Conservation (phyloP, 768 basidiomycete species). For the Sporobolomyces pararoseus region DNA sequence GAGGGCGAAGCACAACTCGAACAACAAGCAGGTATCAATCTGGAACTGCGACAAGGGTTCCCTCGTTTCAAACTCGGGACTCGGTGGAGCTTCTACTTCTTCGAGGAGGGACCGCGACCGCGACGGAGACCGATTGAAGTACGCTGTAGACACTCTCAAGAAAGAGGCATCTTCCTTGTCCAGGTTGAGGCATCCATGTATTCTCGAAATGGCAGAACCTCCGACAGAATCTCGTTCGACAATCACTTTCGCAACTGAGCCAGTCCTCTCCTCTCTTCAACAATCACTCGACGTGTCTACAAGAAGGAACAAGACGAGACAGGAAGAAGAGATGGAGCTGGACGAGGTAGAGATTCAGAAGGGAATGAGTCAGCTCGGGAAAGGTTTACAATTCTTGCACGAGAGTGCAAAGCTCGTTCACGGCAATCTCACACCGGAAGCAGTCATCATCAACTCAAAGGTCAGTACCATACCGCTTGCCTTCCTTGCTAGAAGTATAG, state of each 20-base stretch:
- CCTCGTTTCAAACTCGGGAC: constrained; percentile 53
- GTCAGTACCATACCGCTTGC: constrained; percentile 51
- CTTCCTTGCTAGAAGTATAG: not conserved
- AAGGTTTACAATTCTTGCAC: constrained; percentile 67
- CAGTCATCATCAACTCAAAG: constrained; percentile 80
- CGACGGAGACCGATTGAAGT: constrained; percentile 59
- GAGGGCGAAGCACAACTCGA: constrained; percentile 79
- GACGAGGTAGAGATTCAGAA: constrained; percentile 99
- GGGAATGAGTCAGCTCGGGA: constrained; percentile 76
- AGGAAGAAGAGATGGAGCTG: constrained; percentile 63
- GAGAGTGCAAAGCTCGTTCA: constrained; percentile 87
- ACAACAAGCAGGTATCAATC: constrained; percentile 81
- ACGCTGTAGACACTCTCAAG: constrained; percentile 77
- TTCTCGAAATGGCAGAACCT: constrained; percentile 97
- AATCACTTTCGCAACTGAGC: constrained; percentile 89
- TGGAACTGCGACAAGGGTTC: constrained; percentile 86
- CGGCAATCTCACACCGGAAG: constrained; percentile 80
- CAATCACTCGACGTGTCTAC: constrained; percentile 66
- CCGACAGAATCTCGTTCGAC: constrained; percentile 86
- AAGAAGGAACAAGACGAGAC: constrained; percentile 38
- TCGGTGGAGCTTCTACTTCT: constrained; percentile 44
- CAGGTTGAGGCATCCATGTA: constrained; percentile 83
- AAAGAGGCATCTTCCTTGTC: constrained; percentile 84
- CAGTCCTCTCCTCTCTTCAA: constrained; percentile 73
- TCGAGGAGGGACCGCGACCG: constrained; percentile 53